phyloP scores from a whole-genome alignment of 1,284 basidiomycete species.

The Caloboletus firmus region DNA sequence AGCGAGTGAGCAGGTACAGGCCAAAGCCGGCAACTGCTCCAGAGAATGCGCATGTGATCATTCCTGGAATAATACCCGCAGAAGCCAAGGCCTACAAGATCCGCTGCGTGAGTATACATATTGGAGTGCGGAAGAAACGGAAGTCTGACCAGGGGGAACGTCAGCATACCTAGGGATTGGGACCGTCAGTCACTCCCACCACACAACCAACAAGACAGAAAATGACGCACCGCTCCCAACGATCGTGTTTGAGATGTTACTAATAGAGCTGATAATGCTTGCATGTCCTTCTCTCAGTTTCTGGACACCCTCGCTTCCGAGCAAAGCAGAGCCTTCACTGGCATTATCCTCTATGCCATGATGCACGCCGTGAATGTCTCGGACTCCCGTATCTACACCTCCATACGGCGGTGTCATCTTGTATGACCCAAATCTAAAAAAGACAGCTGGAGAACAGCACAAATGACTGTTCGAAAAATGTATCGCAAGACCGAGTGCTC shows the following conservation, averaged over 20 bases:
- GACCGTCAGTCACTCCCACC: slow-evolving; percentile 5
- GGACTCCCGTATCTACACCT: slow-evolving; percentile 35
- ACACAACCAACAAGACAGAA: background rate
- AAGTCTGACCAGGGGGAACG: slow-evolving; percentile 66
- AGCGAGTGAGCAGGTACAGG: slow-evolving; percentile 85
- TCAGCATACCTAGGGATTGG: slow-evolving; percentile 66
- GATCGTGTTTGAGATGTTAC: slow-evolving; percentile 84
- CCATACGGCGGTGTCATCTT: slow-evolving; percentile 70
- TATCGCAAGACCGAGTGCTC: background rate
- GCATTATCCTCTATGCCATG: slow-evolving; percentile 39
- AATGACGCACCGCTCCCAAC: slow-evolving; percentile 77
- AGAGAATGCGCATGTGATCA: slow-evolving; percentile 86
- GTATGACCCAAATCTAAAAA: slow-evolving; percentile 35
- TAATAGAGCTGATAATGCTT: slow-evolving; percentile 61
- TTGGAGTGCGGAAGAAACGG: background rate
- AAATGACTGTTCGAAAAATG: background rate
- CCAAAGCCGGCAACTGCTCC: slow-evolving; percentile 83
- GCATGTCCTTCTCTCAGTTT: slow-evolving; percentile 61
- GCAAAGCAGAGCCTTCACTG: slow-evolving; percentile 54
- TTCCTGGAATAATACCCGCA: slow-evolving; percentile 82
- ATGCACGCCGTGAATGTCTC: background rate
- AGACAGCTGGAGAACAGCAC: background rate
- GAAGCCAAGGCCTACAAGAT: slow-evolving; percentile 74
- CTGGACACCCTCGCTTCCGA: slow-evolving; percentile 44
- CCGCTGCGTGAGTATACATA: background rate